phyloP scores from a whole-genome alignment of 768 basidiomycete species.

The Crassisporium funariophilum region DNA sequence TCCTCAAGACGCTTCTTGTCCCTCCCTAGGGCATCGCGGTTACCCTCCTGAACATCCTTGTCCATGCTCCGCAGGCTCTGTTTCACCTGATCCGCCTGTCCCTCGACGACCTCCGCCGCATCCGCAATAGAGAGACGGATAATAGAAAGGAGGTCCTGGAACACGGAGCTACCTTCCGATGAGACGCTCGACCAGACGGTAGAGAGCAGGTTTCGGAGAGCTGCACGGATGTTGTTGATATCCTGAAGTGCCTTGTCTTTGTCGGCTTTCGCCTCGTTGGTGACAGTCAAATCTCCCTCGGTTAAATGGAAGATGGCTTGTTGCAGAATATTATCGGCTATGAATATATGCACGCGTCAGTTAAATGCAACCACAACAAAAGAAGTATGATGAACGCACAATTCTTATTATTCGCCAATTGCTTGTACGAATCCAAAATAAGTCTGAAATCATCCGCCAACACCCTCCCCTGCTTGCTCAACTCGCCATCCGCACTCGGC shows the following conservation, averaged over 20 bases:
- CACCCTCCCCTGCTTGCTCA: constrained; percentile 57
- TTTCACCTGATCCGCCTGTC: constrained; percentile 52
- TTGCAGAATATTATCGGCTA: constrained; percentile 69
- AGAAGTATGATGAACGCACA: constrained; percentile 30
- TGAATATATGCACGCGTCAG: background rate
- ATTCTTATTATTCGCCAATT: constrained; percentile 58
- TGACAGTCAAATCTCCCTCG: constrained; percentile 49
- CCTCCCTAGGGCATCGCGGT: constrained; percentile 59
- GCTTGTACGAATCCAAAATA: constrained; percentile 60
- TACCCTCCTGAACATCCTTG: constrained; percentile 58
- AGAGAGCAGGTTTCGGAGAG: constrained; percentile 52
- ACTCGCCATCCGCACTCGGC: constrained; percentile 36
- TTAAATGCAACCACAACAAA: background rate
- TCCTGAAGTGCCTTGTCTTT: constrained; percentile 52
- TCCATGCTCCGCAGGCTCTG: constrained; percentile 57
- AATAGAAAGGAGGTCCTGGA: constrained; percentile 68
- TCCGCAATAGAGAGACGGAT: constrained; percentile 66
- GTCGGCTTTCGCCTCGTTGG: constrained; percentile 37
- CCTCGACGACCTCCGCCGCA: constrained; percentile 60
- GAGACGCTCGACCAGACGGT: constrained; percentile 56
- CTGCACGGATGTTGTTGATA: constrained; percentile 46
- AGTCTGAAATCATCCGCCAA: constrained; percentile 52
- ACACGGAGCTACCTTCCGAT: constrained; percentile 53
- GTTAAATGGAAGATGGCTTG: constrained; percentile 66
- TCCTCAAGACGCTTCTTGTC: constrained; percentile 51